A percentile compares a stretch with the other conserved stretches of the same genome.
These are phyloP conservation scores for Rhodotorula sp. DNA, from an alignment of 1,284 basidiomycete species.

Conservation along the genomic window DNA sequence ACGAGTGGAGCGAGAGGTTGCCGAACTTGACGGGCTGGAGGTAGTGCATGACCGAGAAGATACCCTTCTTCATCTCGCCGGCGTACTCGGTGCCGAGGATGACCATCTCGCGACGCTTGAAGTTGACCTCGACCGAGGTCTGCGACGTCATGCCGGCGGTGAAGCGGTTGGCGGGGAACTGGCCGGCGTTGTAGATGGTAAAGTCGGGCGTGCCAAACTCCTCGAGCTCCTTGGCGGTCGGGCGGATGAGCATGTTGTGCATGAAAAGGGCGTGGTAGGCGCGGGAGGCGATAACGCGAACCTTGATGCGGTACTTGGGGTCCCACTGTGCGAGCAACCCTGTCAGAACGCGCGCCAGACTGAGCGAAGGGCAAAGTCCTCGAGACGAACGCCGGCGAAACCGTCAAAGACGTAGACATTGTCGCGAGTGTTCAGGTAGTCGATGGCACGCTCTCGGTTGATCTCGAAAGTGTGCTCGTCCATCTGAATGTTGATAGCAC, in stretches of 20 bases:
- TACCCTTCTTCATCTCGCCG: slow-evolving; percentile 99
- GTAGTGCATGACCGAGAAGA: slow-evolving; percentile 99
- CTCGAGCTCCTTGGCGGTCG: slow-evolving; percentile 88
- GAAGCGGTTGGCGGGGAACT: slow-evolving; percentile 99
- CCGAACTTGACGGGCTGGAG: slow-evolving; percentile 98
- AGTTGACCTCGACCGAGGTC: slow-evolving; percentile 99
- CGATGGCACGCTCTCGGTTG: slow-evolving; percentile 99
- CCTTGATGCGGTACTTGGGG: slow-evolving; percentile 99
- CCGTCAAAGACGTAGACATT: slow-evolving; percentile 79
- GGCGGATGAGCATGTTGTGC: slow-evolving; percentile 89
- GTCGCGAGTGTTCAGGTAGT: slow-evolving; percentile 97
- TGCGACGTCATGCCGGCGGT: slow-evolving; percentile 99
- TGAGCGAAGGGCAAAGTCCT: neutral
- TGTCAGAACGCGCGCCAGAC: neutral
- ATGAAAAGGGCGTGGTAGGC: slow-evolving; percentile 99
- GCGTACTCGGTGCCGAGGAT: slow-evolving; percentile 99
- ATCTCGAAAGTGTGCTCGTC: slow-evolving; percentile 91
- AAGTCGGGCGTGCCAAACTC: slow-evolving; percentile 98
- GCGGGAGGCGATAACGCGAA: slow-evolving; percentile 96
- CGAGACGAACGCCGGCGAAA: slow-evolving; percentile 60
- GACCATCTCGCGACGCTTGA: slow-evolving; percentile 99
- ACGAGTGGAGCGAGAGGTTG: slow-evolving; percentile 98
- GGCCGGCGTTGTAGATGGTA: slow-evolving; percentile 99
- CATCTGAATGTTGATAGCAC: slow-evolving; percentile 85
- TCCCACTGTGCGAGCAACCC: slow-evolving; percentile 62